These are phyloP conservation scores for Pythium phragmiticola DNA, from an alignment of 352 stramenopile genomes.

Conservation along the genomic window DNA sequence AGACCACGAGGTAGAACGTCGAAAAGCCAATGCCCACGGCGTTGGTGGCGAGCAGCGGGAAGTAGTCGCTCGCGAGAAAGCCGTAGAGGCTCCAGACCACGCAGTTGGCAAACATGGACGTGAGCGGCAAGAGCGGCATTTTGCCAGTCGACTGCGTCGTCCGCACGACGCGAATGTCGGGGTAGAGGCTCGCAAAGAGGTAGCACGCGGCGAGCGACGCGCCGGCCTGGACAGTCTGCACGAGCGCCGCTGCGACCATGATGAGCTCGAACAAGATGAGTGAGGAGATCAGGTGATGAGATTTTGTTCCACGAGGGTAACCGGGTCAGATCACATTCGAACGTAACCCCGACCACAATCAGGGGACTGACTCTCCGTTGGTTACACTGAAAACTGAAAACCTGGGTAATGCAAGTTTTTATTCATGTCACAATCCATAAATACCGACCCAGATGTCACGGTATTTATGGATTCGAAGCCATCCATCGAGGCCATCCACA, in stretches of 20 bases:
- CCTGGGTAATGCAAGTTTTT: too few species aligned
- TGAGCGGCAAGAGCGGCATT: conserved; percentile 38
- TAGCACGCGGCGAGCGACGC: conserved; percentile 26
- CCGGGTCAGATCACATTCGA: too few species aligned
- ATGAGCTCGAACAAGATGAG: too few species aligned
- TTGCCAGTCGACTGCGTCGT: conserved; percentile 27
- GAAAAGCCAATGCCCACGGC: conserved; percentile 38
- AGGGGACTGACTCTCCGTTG: not conserved
- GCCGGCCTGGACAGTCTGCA: conserved; percentile 19
- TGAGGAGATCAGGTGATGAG: too few species aligned
- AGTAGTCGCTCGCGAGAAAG: conserved; percentile 32
- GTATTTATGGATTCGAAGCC: too few species aligned
- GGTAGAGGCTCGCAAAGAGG: conserved; percentile 28
- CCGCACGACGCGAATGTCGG: conserved; percentile 17
- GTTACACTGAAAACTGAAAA: too few species aligned
- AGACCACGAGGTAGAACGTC: conserved; percentile 48
- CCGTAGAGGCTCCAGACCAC: conserved; percentile 43
- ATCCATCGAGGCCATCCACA: too few species aligned
- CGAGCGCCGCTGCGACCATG: conserved; percentile 14
- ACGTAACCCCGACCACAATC: too few species aligned
- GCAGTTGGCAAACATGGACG: conserved; percentile 43
- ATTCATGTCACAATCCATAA: too few species aligned
- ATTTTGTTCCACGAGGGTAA: too few species aligned
- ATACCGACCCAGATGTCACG: too few species aligned
- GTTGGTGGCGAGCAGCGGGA: conserved; percentile 45